Percentiles rank a stretch among this genome's conserved stretches.
These are phyloP conservation scores for Elsinoe necatrix DNA, from an alignment of 2,329 filamentous ascomycete genomes.

Conservation along the genomic window DNA sequence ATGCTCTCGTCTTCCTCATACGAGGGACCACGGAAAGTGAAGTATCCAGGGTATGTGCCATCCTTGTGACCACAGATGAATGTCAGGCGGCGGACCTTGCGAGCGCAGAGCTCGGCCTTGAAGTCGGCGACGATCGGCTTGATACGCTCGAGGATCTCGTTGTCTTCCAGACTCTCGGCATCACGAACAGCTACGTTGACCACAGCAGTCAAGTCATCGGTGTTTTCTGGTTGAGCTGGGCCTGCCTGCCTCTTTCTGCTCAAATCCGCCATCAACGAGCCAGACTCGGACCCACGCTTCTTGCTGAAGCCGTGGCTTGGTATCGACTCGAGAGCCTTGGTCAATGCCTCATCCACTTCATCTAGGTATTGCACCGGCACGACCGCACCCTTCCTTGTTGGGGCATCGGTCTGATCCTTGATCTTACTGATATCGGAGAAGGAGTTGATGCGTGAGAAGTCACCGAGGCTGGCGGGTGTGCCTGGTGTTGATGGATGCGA, in stretches of 20 bases:
- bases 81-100: constrained; percentile 78
- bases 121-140: constrained; percentile 65
- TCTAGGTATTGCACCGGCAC: constrained; percentile 89
- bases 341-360: constrained; percentile 79
- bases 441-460: constrained; percentile 78
- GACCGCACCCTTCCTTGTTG: constrained; percentile 83
- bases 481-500: constrained; percentile 70
- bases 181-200: constrained; percentile 88
- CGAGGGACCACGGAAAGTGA: constrained; percentile 87
- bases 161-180: constrained; percentile 72
- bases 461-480: constrained; percentile 47
- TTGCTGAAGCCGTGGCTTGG: constrained; percentile 37
- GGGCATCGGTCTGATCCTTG: constrained; percentile 59
- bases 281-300: constrained; percentile 46
- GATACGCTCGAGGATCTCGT: constrained; percentile 70
- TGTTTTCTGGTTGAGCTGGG: constrained; percentile 35
- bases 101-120: constrained; percentile 74
- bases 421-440: constrained; percentile 96
- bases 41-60: constrained; percentile 92
- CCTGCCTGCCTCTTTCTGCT: constrained; percentile 54
- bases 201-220: constrained; percentile 80
- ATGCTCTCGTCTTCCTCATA: constrained; percentile 93
- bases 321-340: constrained; percentile 76
- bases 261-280: constrained; percentile 60
- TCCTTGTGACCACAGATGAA: constrained; percentile 95